A percentile compares a stretch with the other conserved stretches of the same genome.
These are phyloP conservation scores for Ceratobasidium sp. DNA, from an alignment of 1,284 basidiomycete species.

Conservation along the genomic window DNA sequence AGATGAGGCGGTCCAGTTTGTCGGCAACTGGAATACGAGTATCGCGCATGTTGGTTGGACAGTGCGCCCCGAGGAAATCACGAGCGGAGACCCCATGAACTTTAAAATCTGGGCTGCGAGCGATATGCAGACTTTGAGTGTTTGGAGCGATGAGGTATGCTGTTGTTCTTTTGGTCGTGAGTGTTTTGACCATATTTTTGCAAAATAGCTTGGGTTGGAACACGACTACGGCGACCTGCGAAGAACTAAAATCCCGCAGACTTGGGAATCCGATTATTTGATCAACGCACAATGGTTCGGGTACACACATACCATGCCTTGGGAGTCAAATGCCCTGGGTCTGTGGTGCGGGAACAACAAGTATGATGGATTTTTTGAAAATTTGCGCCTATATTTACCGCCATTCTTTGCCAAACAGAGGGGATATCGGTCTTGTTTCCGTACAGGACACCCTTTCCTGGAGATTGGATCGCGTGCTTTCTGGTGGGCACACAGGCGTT, in stretches of 20 bases:
- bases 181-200: not conserved
- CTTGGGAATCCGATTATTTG: constrained; percentile 70
- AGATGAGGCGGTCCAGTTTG: constrained; percentile 71
- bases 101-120: constrained; percentile 69
- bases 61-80: constrained; percentile 43
- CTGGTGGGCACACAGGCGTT: constrained; percentile 61
- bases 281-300: constrained; percentile 52
- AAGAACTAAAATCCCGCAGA: constrained; percentile 56
- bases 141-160: constrained; percentile 73
- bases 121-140: constrained; percentile 84
- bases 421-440: constrained; percentile 62
- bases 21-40: constrained; percentile 77
- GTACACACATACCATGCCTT: constrained; percentile 25
- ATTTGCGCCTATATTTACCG: constrained; percentile 36
- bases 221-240: constrained; percentile 60
- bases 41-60: constrained; percentile 75
- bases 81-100: constrained; percentile 20
- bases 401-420: constrained; percentile 54
- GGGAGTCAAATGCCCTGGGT: constrained; percentile 50
- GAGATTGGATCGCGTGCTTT: constrained; percentile 61
- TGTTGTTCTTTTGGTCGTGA: constrained; percentile 7
- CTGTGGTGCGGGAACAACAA: constrained; percentile 69
- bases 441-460: constrained; percentile 54
- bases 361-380: constrained; percentile 50
- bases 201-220: constrained; percentile 59